Base-by-base conservation (phyloP, 176 grass and related monocot genomes). In the Cenchrus fungigraminus region DNA sequence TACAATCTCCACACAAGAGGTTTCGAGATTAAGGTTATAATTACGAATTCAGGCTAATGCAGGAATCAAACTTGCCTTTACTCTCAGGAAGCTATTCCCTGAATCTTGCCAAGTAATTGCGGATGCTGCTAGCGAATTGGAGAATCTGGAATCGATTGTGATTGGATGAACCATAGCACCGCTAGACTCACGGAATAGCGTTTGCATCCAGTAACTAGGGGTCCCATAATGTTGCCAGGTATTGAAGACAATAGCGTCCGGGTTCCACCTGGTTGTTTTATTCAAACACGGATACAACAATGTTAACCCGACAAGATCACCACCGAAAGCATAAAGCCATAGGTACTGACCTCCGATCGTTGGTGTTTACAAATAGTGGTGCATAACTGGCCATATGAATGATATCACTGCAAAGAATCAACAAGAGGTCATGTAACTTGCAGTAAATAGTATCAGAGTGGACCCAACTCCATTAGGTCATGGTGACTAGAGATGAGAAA, bases 151-250 rank as follows among this genome's bases (percentile, higher is more conserved):
- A 12, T 85, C 55, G 63, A 90, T 74, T 40, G 61, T 76, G 11
- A 69, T 77, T 47, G 87, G 90, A 86, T 88, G 78, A 60, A 88
- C 11, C 25, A 64, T 86, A 44, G 92, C 90, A 8, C 95, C 92
- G 2, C 88, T 94, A 46, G 92, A 97, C 89, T 92, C 92, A 12
- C 63, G 82, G 82, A 94, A 97, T 83, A 92, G 61, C 0, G 73
- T 85, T 82, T 94, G 95, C 90, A 94, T 92, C 95, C 95, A 97
- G 64, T 94, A 94, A 72, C 95, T 97, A 50, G 95, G 95, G 65
- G 95, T 92, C 73, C 95, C 95, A 20, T 97, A 97, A 34, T 88
- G 78, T 44, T 97, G 90, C 87, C 90, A 86, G 29, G 92, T 89
- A 58, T 97, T 92, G 85, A 89, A 97, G 46, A 97, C 95, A n/a